Evolutionary conservation across 768 basidiomycete genomes (phyloP).

Genomic region (Polyporus arcularius): DNA sequence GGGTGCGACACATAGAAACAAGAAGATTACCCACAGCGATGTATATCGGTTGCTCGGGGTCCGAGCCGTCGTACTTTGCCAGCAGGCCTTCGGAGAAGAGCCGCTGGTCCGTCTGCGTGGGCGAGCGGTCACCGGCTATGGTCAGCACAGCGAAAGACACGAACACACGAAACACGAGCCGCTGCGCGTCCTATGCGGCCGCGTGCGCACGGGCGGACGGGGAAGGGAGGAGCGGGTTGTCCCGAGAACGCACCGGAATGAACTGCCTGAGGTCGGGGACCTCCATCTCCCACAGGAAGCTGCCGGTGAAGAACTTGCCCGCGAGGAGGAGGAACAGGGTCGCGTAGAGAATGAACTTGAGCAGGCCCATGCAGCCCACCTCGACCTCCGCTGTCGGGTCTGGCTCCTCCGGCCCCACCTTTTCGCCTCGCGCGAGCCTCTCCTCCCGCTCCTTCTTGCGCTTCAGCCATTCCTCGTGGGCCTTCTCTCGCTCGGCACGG

Average conservation of each 20-base stretch:
- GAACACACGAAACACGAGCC: background rate
- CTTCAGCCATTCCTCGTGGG: conserved; percentile 65
- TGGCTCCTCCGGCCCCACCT: conserved; percentile 68
- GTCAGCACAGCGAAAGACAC: background rate
- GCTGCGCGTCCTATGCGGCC: background rate
- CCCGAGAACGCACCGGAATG: conserved; percentile 23
- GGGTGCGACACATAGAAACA: conserved; percentile 12
- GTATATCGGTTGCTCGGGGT: conserved; percentile 69
- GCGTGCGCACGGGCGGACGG: background rate
- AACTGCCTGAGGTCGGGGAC: conserved; percentile 24
- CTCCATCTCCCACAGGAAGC: conserved; percentile 77
- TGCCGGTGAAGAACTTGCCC: conserved; percentile 87
- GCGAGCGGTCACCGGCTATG: background rate
- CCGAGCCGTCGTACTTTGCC: conserved; percentile 69
- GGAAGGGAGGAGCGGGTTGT: background rate
- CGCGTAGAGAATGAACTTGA: conserved; percentile 68
- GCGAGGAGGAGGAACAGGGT: conserved; percentile 56
- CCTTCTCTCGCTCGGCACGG: conserved; percentile 57
- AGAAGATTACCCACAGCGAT: conserved; percentile 63
- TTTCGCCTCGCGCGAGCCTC: conserved; percentile 73
- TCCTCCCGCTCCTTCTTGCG: conserved; percentile 72
- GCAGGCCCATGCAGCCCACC: conserved; percentile 61
- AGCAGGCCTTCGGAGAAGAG: conserved; percentile 77
- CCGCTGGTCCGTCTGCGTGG: conserved; percentile 53
- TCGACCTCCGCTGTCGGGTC: conserved; percentile 74